Base-by-base conservation (phyloP, 345 rosid species). In the Trapa bicornis region DNA sequence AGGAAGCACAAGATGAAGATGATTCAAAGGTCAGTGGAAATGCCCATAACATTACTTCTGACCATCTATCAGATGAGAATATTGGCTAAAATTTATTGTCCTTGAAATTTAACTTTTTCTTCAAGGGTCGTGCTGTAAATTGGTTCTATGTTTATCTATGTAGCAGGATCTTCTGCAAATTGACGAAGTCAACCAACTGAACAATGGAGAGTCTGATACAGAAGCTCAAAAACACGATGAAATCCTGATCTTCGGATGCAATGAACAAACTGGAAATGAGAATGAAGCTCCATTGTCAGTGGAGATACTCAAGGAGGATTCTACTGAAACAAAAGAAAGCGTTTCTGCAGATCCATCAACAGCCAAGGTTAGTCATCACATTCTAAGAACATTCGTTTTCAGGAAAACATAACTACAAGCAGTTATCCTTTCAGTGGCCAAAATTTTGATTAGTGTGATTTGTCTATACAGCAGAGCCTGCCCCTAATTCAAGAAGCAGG, bases 1-100 rank as follows among this genome's bases (percentile, higher is more conserved):
- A 54, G 64, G 73, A 64, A 52, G 36, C 50, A 54, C 62, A 53
- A 16, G 66, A n/a, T 32, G 64, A 65, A 32, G 54, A 71, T 50
- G 67, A n/a, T 15, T 37, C 37, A n/a, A 53, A 65, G 47, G 47
- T 43, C 54, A 29, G 67, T 58, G 36, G 35, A 45, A 56, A 33
- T 37, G 36, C 57, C 22, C 69, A 65, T 11, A 37, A 6, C 37
- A 41, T 9, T n/a, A 53, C 38, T 57, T 50, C 22, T 56, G 69
- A 29, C 37, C 65, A 57, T 32, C 61, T 69, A 52, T 65, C 57
- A 6, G 62, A 57, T 32, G 50, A 65, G 65, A 65, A 56, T 65
- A 47, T 53, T 41, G 37, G 39, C 41, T 41, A 29, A 17, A 32
- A 17, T 17, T 12, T 15, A 3, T 32, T 29, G 3, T 10, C 37